Percentiles rank a stretch among this genome's conserved stretches.
These are phyloP conservation scores for Metschnikowia gelsemii DNA, from an alignment of 805 yeast genomes.

Conservation along the genomic window DNA sequence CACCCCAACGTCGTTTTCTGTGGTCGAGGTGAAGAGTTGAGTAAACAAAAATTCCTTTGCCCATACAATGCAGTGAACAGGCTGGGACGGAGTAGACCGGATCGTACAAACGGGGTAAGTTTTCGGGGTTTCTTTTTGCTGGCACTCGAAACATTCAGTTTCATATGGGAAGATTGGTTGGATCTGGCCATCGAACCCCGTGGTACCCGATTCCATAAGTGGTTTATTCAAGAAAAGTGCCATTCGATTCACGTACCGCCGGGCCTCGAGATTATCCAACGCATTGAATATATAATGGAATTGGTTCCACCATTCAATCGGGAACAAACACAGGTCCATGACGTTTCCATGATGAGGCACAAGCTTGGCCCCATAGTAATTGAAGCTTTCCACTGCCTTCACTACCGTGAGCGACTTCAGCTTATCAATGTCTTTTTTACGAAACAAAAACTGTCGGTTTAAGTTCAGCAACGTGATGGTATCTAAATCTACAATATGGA, in stretches of 20 bases:
- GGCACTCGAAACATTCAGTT: conserved; percentile 94
- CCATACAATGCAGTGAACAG: conserved; percentile 97
- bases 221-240: conserved; percentile 73
- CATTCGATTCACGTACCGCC: conserved; percentile 84
- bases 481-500: conserved; percentile 91
- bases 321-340: conserved; percentile 70
- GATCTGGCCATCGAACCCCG: conserved; percentile 92
- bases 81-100: conserved; percentile 93
- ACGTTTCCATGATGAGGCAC: conserved; percentile 85
- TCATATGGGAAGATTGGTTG: conserved; percentile 82
- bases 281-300: conserved; percentile 88
- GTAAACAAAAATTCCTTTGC: conserved; percentile 86
- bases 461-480: conserved; percentile 90
- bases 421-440: conserved; percentile 85
- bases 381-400: conserved; percentile 73
- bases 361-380: conserved; percentile 56
- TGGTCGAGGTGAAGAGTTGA: conserved; percentile 66
- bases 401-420: conserved; percentile 85
- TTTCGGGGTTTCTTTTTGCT: conserved; percentile 81
- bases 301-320: conserved; percentile 68
- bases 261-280: conserved; percentile 87
- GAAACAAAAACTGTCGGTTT: conserved; percentile 88
- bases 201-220: conserved; percentile 90
- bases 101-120: conserved; percentile 96
- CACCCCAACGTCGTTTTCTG: conserved; percentile 22